Evolutionary conservation across 257 asterid genomes (phyloP).

Genomic region (Lavandula angustifolia): DNA sequence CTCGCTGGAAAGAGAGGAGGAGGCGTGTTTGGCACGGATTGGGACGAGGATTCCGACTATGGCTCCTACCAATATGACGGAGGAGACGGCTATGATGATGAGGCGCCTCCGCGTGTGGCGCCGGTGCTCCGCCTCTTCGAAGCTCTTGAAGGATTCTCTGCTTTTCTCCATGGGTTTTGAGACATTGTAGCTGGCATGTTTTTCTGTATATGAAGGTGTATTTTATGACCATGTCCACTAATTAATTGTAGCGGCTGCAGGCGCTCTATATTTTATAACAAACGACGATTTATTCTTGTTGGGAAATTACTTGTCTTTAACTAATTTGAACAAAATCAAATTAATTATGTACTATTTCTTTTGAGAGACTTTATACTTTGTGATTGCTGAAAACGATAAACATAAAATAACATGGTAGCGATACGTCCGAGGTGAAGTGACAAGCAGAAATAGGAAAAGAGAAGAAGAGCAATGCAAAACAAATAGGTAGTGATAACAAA

Average conservation of each 20-base stretch:
- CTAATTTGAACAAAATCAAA: too few species aligned
- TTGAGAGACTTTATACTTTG: too few species aligned
- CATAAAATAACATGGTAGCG: not conserved
- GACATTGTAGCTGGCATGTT: not conserved
- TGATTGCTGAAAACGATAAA: not conserved
- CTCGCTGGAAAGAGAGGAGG: not conserved
- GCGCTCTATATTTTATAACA: not conserved
- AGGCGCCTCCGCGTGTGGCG: conserved; percentile 36
- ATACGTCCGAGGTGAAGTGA: not conserved
- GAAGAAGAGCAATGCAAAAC: not conserved
- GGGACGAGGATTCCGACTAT: conserved; percentile 33
- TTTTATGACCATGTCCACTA: not conserved
- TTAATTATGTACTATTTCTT: too few species aligned
- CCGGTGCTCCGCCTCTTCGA: conserved; percentile 33
- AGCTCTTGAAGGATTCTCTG: conserved; percentile 25
- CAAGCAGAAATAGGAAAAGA: too few species aligned
- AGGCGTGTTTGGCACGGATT: not conserved
- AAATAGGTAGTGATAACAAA: too few species aligned
- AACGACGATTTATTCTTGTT: not conserved
- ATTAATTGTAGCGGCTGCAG: conserved; percentile 6
- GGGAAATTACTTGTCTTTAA: not conserved
- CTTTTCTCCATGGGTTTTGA: conserved; percentile 12
- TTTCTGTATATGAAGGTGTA: not conserved
- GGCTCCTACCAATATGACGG: conserved; percentile 29
- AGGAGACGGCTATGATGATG: conserved; percentile 32